These are phyloP conservation scores for Strobilomyces dryophilus DNA, from an alignment of 768 basidiomycete genomes.

Conservation along the genomic window DNA sequence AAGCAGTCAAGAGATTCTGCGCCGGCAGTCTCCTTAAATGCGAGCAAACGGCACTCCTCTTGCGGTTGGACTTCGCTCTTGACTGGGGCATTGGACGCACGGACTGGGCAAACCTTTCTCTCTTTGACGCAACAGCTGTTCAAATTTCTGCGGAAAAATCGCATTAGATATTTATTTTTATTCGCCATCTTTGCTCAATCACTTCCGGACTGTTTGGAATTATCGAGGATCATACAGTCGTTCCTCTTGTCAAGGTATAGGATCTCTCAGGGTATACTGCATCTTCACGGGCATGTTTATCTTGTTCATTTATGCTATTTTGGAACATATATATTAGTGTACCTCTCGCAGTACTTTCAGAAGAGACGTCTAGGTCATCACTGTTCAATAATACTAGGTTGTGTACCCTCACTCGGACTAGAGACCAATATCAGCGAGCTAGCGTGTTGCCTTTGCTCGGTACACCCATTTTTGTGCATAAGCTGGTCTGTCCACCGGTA, in stretches of 20 bases:
- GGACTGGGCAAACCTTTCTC: background rate
- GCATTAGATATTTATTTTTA: slow-evolving; percentile 31
- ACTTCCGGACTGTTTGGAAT: slow-evolving; percentile 32
- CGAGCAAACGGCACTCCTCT: slow-evolving; percentile 1
- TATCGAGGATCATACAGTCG: slow-evolving; percentile 20
- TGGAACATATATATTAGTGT: slow-evolving; percentile 33
- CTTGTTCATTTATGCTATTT: slow-evolving; percentile 37
- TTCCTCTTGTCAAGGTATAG: slow-evolving; percentile 25
- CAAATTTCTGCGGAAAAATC: slow-evolving; percentile 19
- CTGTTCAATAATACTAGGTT: background rate
- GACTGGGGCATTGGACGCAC: background rate
- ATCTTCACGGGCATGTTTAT: slow-evolving; percentile 34
- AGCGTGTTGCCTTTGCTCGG: background rate
- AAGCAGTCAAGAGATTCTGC: slow-evolving; percentile 36
- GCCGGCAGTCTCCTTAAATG: slow-evolving; percentile 27
- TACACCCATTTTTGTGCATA: background rate
- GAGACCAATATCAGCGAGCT: no score
- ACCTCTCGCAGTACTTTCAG: slow-evolving; percentile 18
- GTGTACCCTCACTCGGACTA: no score
- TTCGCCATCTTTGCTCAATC: slow-evolving; percentile 23
- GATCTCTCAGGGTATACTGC: slow-evolving; percentile 32
- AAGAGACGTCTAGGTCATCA: slow-evolving; percentile 5
- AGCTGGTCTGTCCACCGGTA: background rate
- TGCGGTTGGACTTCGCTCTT: background rate
- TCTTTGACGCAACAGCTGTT: slow-evolving; percentile 6